Percentiles rank a stretch among this genome's conserved stretches.
Evolutionary conservation across 1,139 yeast species (phyloP).

Genomic region (Eremothecium gossypii): DNA sequence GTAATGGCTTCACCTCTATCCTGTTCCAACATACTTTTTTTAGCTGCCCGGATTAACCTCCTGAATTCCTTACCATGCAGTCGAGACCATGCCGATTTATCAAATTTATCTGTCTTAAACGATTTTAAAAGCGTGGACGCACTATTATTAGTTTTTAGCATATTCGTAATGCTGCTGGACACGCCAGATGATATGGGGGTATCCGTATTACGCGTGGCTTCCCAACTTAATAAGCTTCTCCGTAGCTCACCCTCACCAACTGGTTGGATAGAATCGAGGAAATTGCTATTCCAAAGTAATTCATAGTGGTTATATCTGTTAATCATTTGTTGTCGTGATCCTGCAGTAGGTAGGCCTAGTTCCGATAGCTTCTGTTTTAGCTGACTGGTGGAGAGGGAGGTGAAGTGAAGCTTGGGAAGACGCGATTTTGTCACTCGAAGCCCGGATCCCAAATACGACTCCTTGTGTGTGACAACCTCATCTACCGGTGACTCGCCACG

Average conservation of each 20-base stretch:
- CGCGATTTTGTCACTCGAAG: slow-evolving; percentile 12
- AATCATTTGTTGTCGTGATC: slow-evolving; percentile 57
- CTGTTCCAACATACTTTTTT: slow-evolving; percentile 25
- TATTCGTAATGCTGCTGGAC: slow-evolving; percentile 14
- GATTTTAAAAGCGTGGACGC: slow-evolving; percentile 17
- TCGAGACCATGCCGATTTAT: slow-evolving; percentile 42
- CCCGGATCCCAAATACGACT: slow-evolving; percentile 22
- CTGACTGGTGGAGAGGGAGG: slow-evolving; percentile 50
- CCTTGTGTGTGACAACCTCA: slow-evolving; percentile 13
- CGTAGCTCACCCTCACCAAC: slow-evolving; percentile 45
- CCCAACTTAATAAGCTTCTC: slow-evolving; percentile 62
- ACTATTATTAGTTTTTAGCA: slow-evolving; percentile 15
- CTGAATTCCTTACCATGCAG: slow-evolving; percentile 45
- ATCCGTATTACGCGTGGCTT: slow-evolving; percentile 31
- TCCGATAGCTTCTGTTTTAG: slow-evolving; percentile 51
- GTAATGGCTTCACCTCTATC: slow-evolving; percentile 1
- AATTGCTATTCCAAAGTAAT: slow-evolving; percentile 72
- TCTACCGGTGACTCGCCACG: neutral
- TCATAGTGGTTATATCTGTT: slow-evolving; percentile 71
- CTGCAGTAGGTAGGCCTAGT: slow-evolving; percentile 49
- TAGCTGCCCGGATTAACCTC: slow-evolving; percentile 45
- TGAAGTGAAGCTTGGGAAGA: slow-evolving; percentile 54
- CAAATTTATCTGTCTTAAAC: slow-evolving; percentile 31
- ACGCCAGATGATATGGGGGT: slow-evolving; percentile 11
- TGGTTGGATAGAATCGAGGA: slow-evolving; percentile 61